These are phyloP conservation scores for Nakazawaea ishiwadae DNA, from an alignment of 805 yeast genomes.

Conservation along the genomic window DNA sequence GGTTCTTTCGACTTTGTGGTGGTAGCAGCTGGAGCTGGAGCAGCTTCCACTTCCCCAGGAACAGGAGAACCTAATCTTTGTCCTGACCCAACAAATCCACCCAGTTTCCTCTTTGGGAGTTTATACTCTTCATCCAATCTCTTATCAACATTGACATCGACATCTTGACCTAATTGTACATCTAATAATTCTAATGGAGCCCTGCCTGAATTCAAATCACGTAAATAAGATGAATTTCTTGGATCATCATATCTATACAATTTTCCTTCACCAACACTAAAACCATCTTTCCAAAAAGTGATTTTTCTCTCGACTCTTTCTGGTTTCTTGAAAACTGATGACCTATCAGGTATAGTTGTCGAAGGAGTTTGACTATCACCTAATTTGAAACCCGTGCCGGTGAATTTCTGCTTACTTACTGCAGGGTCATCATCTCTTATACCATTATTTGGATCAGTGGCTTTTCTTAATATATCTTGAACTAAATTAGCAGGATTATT, in stretches of 20 bases:
- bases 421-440: slow-evolving; percentile 22
- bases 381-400: slow-evolving; percentile 48
- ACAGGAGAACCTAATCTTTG: slow-evolving; percentile 86
- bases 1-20: no score
- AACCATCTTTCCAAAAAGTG: slow-evolving; percentile 96
- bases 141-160: slow-evolving; percentile 69
- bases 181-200: slow-evolving; percentile 83
- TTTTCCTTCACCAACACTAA: slow-evolving; percentile 89
- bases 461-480: slow-evolving; percentile 59
- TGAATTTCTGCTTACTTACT: slow-evolving; percentile 27
- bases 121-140: slow-evolving; percentile 68
- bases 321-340: slow-evolving; percentile 22
- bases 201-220: slow-evolving; percentile 81
- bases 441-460: slow-evolving; percentile 44
- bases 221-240: slow-evolving; percentile 69
- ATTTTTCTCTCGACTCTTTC: slow-evolving; percentile 71
- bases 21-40: no score
- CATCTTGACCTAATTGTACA: slow-evolving; percentile 80
- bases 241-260: slow-evolving; percentile 90
- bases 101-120: slow-evolving; percentile 46
- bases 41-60: slow-evolving; percentile 55
- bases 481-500: slow-evolving; percentile 37
- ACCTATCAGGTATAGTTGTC: slow-evolving; percentile 24
- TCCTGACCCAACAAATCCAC: slow-evolving; percentile 75
- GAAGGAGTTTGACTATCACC: slow-evolving; percentile 37